phyloP scores from a whole-genome alignment of 768 basidiomycete species.

The Pleurotus citrinopileatus region DNA sequence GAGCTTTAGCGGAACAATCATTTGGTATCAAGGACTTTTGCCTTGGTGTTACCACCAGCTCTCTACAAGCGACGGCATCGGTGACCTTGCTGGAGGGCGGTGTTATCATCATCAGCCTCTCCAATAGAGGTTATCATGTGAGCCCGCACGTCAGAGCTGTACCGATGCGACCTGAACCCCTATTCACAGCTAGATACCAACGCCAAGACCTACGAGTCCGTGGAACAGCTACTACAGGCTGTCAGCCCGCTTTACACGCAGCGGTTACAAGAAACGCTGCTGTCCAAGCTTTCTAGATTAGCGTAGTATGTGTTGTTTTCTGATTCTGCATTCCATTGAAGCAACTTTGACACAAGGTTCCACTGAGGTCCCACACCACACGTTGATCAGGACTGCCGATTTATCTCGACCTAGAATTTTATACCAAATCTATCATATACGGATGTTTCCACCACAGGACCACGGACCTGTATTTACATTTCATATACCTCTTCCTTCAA shows the following conservation, averaged over 20 bases:
- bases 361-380: background rate
- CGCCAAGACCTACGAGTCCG: slow-evolving; percentile 45
- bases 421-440: slow-evolving; percentile 1
- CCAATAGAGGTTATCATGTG: slow-evolving; percentile 56
- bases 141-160: slow-evolving; percentile 12
- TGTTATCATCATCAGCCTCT: slow-evolving; percentile 42
- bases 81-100: slow-evolving; percentile 58
- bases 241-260: slow-evolving; percentile 52
- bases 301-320: background rate
- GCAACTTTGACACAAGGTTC: background rate
- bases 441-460: background rate
- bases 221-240: slow-evolving; percentile 55
- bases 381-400: background rate
- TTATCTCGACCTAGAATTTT: background rate
- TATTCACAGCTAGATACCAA: slow-evolving; percentile 14
- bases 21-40: slow-evolving; percentile 52
- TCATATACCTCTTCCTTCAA: slow-evolving; percentile 21
- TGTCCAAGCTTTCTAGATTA: slow-evolving; percentile 37
- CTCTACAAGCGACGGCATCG: slow-evolving; percentile 48
- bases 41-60: slow-evolving; percentile 30
- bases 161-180: slow-evolving; percentile 13
- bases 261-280: slow-evolving; percentile 43
- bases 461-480: slow-evolving; percentile 8
- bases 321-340: background rate
- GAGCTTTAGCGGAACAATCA: slow-evolving; percentile 55